These are phyloP conservation scores for Xylariaceae sp. DNA, from an alignment of 2,329 filamentous ascomycete genomes.

Conservation along the genomic window DNA sequence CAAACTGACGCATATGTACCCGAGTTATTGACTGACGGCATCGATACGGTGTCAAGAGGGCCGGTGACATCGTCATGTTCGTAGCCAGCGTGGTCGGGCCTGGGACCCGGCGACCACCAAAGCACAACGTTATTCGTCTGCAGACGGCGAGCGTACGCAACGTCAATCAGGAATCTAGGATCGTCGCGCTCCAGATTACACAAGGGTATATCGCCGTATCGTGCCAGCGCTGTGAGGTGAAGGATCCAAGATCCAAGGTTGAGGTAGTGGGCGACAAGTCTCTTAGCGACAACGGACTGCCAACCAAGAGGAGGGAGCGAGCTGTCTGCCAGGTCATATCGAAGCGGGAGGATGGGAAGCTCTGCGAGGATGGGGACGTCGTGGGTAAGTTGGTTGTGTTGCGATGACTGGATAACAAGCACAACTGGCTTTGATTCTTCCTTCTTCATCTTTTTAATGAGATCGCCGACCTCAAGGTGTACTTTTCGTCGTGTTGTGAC, in stretches of 20 bases:
- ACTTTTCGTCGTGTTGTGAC: slow-evolving; percentile 90
- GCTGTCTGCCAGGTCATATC: slow-evolving; percentile 81
- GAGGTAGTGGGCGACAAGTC: slow-evolving; percentile 86
- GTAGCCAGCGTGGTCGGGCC: slow-evolving; percentile 93
- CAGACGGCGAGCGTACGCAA: slow-evolving; percentile 87
- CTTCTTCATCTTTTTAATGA: slow-evolving; percentile 86
- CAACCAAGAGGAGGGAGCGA: slow-evolving; percentile 89
- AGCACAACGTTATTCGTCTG: slow-evolving; percentile 91
- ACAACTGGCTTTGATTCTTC: slow-evolving; percentile 81
- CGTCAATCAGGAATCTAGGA: slow-evolving; percentile 90
- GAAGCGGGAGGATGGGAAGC: slow-evolving; percentile 80
- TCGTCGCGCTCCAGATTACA: slow-evolving; percentile 96
- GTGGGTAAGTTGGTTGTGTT: slow-evolving; percentile 77
- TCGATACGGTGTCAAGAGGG: slow-evolving; percentile 81
- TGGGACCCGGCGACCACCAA: slow-evolving; percentile 90
- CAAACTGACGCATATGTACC: slow-evolving; percentile 96
- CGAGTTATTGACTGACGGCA: slow-evolving; percentile 91
- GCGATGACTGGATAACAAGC: slow-evolving; percentile 88
- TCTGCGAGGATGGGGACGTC: slow-evolving; percentile 84
- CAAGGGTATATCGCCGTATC: slow-evolving; percentile 91
- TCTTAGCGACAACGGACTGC: slow-evolving; percentile 86
- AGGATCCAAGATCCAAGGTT: slow-evolving; percentile 91
- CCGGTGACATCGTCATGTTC: slow-evolving; percentile 89
- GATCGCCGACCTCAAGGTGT: slow-evolving; percentile 82
- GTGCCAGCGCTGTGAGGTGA: slow-evolving; percentile 82